phyloP scores from a whole-genome alignment of 148 eudicot genomes.

The Hydrangea macrophylla region DNA sequence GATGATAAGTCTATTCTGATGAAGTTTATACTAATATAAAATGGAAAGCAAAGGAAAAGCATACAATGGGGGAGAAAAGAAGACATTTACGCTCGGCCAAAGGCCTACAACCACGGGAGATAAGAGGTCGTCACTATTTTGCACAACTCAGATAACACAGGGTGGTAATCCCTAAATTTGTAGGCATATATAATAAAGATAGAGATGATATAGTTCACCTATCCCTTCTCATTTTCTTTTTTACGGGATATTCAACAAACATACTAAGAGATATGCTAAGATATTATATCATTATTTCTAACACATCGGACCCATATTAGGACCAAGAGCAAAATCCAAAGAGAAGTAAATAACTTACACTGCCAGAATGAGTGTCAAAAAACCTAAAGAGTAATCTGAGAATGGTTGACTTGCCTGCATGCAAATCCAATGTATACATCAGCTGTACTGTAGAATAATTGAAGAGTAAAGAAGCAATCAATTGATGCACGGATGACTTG shows the following conservation, averaged over 20 bases:
- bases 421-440: conserved; percentile 3
- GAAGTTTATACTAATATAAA: too few relatives aligned
- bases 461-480: not conserved
- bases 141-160: too few relatives aligned
- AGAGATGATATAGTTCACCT: too few relatives aligned
- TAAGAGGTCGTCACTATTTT: too few relatives aligned
- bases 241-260: too few relatives aligned
- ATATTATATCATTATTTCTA: not conserved
- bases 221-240: too few relatives aligned
- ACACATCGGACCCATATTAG: not conserved
- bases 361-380: conserved; percentile 76
- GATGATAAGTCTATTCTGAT: not conserved
- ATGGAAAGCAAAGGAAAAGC: too few relatives aligned
- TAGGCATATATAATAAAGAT: too few relatives aligned
- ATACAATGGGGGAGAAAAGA: too few relatives aligned
- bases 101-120: too few relatives aligned
- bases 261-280: not conserved
- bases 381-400: conserved; percentile 92
- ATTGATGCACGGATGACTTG: conserved; percentile 4
- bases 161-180: too few relatives aligned
- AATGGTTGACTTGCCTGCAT: conserved; percentile 89
- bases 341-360: conserved; percentile 44
- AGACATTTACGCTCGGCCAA: too few relatives aligned
- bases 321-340: not conserved
- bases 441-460: not conserved